phyloP scores from a whole-genome alignment of 768 basidiomycete genomes.

The Mycena pura region DNA sequence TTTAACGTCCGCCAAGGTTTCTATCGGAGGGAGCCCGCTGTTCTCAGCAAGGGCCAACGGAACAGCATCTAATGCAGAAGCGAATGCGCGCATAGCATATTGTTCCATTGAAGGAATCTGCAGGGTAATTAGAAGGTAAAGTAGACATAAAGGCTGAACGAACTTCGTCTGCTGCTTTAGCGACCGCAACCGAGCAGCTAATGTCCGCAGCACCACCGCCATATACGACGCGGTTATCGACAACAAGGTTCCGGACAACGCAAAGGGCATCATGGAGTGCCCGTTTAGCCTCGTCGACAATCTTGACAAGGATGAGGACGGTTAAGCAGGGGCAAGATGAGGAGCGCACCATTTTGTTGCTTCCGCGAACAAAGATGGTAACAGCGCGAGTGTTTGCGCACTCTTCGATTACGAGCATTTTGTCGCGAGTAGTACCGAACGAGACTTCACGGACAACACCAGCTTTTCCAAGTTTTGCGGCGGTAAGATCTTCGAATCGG shows the following conservation, averaged over 20 bases:
- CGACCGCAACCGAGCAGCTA: conserved; percentile 90
- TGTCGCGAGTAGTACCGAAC: conserved; percentile 98
- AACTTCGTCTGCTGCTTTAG: conserved; percentile 94
- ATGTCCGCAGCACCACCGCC: conserved; percentile 99
- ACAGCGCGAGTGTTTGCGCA: conserved; percentile 97
- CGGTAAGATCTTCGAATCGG: conserved; percentile 93
- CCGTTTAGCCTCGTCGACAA: conserved; percentile 98
- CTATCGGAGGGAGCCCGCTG: conserved; percentile 94
- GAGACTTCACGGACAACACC: conserved; percentile 93
- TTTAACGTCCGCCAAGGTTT: conserved; percentile 95
- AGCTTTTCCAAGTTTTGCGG: conserved; percentile 91
- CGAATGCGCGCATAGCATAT: conserved; percentile 99
- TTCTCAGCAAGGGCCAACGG: conserved; percentile 98
- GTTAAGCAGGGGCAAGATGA: not conserved
- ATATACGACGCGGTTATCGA: conserved; percentile 96
- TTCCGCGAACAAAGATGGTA: conserved; percentile 95
- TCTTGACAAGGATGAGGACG: conserved; percentile 53
- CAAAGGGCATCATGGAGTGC: conserved; percentile 98
- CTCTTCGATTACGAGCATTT: conserved; percentile 99
- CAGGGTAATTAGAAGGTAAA: not conserved
- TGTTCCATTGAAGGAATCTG: conserved; percentile 97
- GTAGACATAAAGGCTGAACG: conserved; percentile 15
- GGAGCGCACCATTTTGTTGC: conserved; percentile 92
- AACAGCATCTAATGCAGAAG: conserved; percentile 92
- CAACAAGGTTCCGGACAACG: conserved; percentile 93